Base-by-base conservation (phyloP, 495 filamentous ascomycete species). In the Pyrenopolyporus hunteri region DNA sequence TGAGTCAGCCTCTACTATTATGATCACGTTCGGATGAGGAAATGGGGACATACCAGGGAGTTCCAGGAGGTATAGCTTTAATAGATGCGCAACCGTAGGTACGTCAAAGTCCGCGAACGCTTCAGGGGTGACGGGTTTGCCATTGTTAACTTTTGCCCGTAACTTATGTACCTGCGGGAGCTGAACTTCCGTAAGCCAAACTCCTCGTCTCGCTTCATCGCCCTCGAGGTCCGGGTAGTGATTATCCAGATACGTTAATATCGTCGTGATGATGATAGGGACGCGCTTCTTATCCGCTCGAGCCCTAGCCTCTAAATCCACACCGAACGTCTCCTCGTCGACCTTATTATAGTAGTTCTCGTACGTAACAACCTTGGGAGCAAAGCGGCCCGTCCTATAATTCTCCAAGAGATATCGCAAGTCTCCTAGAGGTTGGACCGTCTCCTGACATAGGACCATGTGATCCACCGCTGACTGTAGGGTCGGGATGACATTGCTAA, bases 301-400 rank as follows among this genome's bases (percentile, higher is more conserved):
- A 32, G 94, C 94, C 64, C 95, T 80, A 42, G 93, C 92, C 74
- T 99, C 94, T 25, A 99, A 85, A 66, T 99, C 94, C 29, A 99
- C 91, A 60, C 94, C 94, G 69, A 97, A 99, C 6, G 92, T 96
- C 81, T 98, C 91, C 70, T 98, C 93, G 76, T 97, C 94, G 6
- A 96, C 92, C 42, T 89, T 91, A 65, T 97, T 97, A 76, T 99
- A 99, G 75, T 99, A 99, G 74, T 97, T 98, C 77, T 99, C 94
- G 74, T 98, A 99, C 3, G 87, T 84, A 46, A 92, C 87, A n/a
- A 98, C 93, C 59, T 84, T 92, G 6, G 94, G 94, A 11, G 89
- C 82, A 74, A 95, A 99, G 40, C 86, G 88, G 44, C 94, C 94
- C 16, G 94, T 99, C 29, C 94, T 87, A 71, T 99, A 98, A 71